Base-by-base conservation (phyloP, 148 eudicot species). In the Rhododendron molle region DNA sequence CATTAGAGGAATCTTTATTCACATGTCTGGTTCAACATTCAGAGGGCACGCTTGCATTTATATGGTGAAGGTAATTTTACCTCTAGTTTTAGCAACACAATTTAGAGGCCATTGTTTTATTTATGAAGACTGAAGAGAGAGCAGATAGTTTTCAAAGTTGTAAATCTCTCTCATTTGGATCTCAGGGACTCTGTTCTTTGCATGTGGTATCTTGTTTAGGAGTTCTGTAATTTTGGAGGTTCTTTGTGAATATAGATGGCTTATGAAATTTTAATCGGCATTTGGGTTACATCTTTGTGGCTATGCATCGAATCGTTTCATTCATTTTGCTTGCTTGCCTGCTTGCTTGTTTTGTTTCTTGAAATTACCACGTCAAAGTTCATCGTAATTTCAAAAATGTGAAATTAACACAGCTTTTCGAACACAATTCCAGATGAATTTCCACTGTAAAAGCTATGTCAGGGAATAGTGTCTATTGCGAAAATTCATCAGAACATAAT, bases 91-190 rank as follows among this genome's bases (percentile, higher is more conserved):
- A 40, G 83, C 83, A 80, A 54, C 34, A 80, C 44, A 60, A 34
- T 81, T 81, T 21, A 56, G 30, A 80, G 69, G 44, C 78, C 76
- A 49, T 49, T 85, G 3, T 21, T 79, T 21, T 14, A 6, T 71
- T 78, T 50, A 76, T 54, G 60, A 54, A 54, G 60, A 62, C 69
- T 46, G 44, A 80, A 30, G 47, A 62, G 32, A 79, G 36, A 81
- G 40, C 30, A 40, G 28, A 81, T 38, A 81, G 32, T 58, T 81
- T 58, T 40, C 20, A 54, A 80, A 85, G n/a, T 50, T 30, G 28
- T 52, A 81, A 81, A 71, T 80, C 46, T 80, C 13, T 79, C 67
- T 67, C 82, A 73, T 80, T 47, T 85, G 87, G 80, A 50, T 47
- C 80, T 36, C 62, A 50, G 87, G 40, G 14, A 54, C 28, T n/a